phyloP scores from a whole-genome alignment of 2,329 filamentous ascomycete species.

The Colletotrichum spaethianum region DNA sequence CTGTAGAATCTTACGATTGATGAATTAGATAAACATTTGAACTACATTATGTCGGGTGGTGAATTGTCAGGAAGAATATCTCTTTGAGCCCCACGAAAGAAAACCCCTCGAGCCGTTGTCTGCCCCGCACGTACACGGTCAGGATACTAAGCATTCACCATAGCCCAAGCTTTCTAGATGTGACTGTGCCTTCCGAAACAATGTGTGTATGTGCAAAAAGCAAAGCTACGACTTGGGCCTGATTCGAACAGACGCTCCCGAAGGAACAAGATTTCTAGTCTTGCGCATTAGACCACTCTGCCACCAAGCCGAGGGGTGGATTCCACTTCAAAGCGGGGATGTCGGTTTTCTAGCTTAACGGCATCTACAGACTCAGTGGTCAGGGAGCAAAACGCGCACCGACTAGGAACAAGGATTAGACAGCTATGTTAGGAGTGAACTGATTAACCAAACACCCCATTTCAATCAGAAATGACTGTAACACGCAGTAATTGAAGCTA shows the following conservation, averaged over 20 bases:
- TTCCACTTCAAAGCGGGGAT: background rate
- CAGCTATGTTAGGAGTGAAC: too few species aligned
- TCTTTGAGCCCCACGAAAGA: fast-evolving
- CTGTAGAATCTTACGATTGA: background rate
- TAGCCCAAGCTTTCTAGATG: too few species aligned
- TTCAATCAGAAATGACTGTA: too few species aligned
- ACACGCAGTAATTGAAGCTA: too few species aligned
- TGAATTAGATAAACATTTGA: background rate
- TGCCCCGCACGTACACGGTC: background rate
- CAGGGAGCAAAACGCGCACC: too few species aligned
- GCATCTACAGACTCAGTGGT: too few species aligned
- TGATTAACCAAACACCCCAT: too few species aligned
- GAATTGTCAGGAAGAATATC: background rate
- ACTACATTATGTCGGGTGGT: background rate
- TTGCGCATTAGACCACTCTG: constrained; percentile 29
- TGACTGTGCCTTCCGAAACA: too few species aligned
- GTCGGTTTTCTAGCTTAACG: fast-evolving
- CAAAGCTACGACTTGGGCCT: constrained; percentile 27
- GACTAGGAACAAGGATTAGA: too few species aligned
- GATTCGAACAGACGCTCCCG: constrained; percentile 26
- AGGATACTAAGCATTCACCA: background rate
- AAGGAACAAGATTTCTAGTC: constrained; percentile 30
- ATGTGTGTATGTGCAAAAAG: background rate
- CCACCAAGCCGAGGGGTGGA: background rate
- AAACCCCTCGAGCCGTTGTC: fast-evolving